Base-by-base conservation (phyloP, 805 yeast species). In the Lachancea dasiensis region DNA sequence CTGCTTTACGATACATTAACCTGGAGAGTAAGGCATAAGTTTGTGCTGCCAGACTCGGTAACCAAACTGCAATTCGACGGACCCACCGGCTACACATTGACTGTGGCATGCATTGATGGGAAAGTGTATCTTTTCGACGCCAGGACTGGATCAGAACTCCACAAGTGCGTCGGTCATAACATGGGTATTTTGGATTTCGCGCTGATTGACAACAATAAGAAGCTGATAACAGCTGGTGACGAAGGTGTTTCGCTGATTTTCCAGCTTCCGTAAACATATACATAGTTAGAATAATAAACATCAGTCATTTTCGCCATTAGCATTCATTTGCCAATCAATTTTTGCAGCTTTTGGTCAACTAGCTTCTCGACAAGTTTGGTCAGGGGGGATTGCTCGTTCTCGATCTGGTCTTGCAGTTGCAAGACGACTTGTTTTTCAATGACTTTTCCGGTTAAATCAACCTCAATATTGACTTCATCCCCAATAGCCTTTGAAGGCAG, bases 101-200 rank as follows among this genome's bases (percentile, higher is more conserved):
- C 82, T 26, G 92, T 81, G 0, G 70, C 86, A 4, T 75, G 84
- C 39, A 85, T 86, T 80, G 83, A 87, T 56, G 97, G 97, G 41
- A 75, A 74, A 49, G 75, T 92, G 24, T 81, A 80, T 62, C 79
- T 81, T 60, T 87, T 86, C 83, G 97, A 92, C 61, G 79, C 83
- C 5, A 79, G 96, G 65, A 81, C 87, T 3, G 95, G 95, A 41
- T 77, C 73, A 43, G 79, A 76, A 52, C 62, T 81, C 41, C 83
- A 81, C 65, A 81, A 72, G 23, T 92, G 94, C 46, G 77, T 77
- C 27, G 99, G 98, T 16, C 98, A 92, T 60, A 83, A 82, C 61
- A 84, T 85, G 83, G 97, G 97, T 45, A 79, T 92, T 14, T 70
- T 92, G 46, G 97, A 86, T 52, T 90, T 92, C 56, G 78, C 81